phyloP scores from a whole-genome alignment of 306 rosid genomes.

The Acacia melanoxylon region DNA sequence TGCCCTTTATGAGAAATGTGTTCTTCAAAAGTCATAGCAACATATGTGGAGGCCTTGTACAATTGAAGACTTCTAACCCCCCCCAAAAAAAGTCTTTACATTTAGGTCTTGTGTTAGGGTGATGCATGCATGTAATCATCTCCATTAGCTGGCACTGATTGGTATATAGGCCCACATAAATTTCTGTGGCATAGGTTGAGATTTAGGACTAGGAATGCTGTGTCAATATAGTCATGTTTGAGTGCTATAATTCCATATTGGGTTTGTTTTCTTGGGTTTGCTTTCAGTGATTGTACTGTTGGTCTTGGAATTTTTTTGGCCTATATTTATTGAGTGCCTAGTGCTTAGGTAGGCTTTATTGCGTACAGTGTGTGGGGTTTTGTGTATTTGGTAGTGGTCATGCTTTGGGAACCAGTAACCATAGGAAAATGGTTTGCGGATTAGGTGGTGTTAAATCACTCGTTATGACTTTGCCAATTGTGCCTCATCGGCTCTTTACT shows the following conservation, averaged over 20 bases:
- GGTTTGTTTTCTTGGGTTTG: constrained; percentile 28
- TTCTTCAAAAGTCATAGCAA: constrained; percentile 64
- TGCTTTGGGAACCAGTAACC: neutral
- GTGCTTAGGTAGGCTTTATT: neutral
- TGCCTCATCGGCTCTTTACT: neutral
- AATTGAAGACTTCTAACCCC: neutral
- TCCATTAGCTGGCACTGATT: constrained; percentile 4
- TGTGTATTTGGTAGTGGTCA: neutral
- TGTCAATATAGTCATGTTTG: constrained; percentile 1
- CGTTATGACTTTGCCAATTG: neutral
- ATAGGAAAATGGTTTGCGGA: neutral
- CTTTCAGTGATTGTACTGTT: neutral
- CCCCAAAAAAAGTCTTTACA: neutral
- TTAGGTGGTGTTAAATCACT: neutral
- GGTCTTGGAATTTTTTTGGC: neutral
- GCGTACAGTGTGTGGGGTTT: neutral
- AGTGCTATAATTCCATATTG: constrained; percentile 12
- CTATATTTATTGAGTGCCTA: neutral
- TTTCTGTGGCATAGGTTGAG: constrained; percentile 18
- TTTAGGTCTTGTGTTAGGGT: constrained; percentile 30
- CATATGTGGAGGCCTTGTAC: constrained; percentile 11
- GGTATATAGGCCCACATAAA: constrained; percentile 17
- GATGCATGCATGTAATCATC: constrained; percentile 34
- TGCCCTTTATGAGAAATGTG: constrained; percentile 75
- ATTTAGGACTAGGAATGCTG: constrained; percentile 29